phyloP scores from a whole-genome alignment of 1,139 yeast species.

The Taiozyma sp. region DNA sequence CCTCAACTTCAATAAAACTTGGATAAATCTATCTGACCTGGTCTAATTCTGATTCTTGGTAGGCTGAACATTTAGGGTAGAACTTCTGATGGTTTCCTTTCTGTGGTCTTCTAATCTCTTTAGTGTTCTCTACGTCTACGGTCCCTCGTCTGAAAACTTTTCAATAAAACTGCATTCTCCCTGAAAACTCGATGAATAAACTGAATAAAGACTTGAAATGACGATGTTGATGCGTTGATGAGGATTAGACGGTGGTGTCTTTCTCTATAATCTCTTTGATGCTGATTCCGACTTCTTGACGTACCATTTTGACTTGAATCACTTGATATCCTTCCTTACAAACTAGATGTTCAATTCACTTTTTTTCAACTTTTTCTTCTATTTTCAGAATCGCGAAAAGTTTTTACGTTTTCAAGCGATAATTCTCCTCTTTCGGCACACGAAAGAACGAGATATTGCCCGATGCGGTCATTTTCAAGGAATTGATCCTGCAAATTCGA shows the following conservation, averaged over 20 bases:
- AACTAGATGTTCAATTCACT: neutral
- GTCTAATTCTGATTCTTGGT: neutral
- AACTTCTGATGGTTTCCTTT: neutral
- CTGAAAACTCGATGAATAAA: neutral
- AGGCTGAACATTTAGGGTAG: neutral
- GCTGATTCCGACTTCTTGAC: neutral
- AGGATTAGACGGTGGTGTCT: neutral
- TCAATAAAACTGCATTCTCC: neutral
- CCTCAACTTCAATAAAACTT: neutral
- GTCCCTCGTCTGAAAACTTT: neutral
- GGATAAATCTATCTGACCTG: neutral
- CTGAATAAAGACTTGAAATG: neutral
- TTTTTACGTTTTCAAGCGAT: neutral
- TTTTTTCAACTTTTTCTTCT: neutral
- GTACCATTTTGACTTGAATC: constrained; percentile 1
- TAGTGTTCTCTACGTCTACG: neutral
- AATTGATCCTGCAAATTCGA: neutral
- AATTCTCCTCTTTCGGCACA: neutral
- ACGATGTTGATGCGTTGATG: neutral
- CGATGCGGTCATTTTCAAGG: neutral
- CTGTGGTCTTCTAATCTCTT: neutral
- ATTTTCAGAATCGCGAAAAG: neutral
- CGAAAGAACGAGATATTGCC: neutral
- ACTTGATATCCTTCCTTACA: neutral
- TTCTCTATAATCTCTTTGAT: neutral